phyloP scores from a whole-genome alignment of 495 filamentous ascomycete species.

The Rusavskia elegans region DNA sequence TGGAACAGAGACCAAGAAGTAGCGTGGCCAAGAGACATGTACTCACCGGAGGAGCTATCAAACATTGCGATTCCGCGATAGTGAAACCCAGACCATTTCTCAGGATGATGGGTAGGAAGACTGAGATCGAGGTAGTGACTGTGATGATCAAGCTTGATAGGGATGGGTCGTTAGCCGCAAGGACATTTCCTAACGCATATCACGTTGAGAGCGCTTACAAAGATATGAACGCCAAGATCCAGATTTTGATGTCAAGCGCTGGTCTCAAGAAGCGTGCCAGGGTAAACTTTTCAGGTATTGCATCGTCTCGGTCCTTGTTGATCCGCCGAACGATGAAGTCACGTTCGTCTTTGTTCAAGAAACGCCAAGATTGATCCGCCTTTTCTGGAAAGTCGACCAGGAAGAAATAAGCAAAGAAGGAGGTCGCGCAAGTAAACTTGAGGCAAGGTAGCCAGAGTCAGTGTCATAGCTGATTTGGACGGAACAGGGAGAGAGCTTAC shows the following conservation, averaged over 20 bases:
- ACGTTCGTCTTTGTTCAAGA: conserved; percentile 32
- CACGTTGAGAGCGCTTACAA: conserved; percentile 17
- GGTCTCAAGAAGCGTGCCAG: conserved; percentile 31
- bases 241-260: conserved; percentile 41
- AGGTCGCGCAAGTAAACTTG: conserved; percentile 24
- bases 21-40: too few relatives aligned
- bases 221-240: conserved; percentile 44
- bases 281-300: conserved; percentile 31
- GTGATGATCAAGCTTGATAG: conserved; percentile 32
- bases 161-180: not conserved
- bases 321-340: conserved; percentile 41
- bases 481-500: not conserved
- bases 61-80: conserved; percentile 40
- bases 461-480: not conserved
- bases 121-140: conserved; percentile 46
- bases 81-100: conserved; percentile 38
- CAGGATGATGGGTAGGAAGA: conserved; percentile 54
- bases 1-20: not conserved
- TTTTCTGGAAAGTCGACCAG: conserved; percentile 46
- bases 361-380: conserved; percentile 34
- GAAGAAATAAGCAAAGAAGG: conserved; percentile 31
- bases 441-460: not conserved
- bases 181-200: not conserved
- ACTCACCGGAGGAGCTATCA: conserved; percentile 38
- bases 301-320: conserved; percentile 41